These are phyloP conservation scores for Apiospora kogelbergensis DNA, from an alignment of 2,329 filamentous ascomycete genomes.

Conservation along the genomic window DNA sequence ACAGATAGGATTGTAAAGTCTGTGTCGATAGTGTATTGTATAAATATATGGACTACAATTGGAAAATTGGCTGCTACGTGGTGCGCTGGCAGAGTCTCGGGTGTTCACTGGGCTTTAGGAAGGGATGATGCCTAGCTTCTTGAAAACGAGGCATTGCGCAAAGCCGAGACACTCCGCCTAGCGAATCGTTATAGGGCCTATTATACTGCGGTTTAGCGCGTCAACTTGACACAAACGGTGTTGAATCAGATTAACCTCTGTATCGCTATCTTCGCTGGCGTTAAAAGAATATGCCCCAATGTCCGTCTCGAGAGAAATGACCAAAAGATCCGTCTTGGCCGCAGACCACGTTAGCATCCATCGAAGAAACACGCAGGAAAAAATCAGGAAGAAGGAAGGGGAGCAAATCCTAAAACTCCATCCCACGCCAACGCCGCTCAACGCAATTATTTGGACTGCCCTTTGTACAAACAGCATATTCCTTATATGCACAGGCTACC, in stretches of 20 bases:
- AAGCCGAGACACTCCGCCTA: neutral
- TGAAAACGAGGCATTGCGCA: neutral
- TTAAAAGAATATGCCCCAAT: neutral
- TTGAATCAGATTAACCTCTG: slow-evolving; percentile 5
- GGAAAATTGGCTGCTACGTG: slow-evolving; percentile 10
- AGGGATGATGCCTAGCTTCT: neutral
- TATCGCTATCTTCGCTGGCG: neutral
- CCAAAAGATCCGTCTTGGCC: slow-evolving; percentile 21
- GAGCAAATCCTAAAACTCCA: slow-evolving; percentile 30
- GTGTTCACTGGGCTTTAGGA: neutral
- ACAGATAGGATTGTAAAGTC: slow-evolving; percentile 41
- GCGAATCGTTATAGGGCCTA: neutral
- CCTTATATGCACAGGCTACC: slow-evolving; percentile 16
- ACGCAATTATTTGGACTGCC: slow-evolving; percentile 15
- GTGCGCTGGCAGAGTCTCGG: neutral
- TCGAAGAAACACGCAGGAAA: slow-evolving; percentile 20
- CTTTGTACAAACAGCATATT: slow-evolving; percentile 14
- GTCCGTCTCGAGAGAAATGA: neutral
- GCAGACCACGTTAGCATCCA: slow-evolving; percentile 32
- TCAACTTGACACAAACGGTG: slow-evolving; percentile 12
- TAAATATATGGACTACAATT: slow-evolving; percentile 14
- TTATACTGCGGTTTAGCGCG: slow-evolving; percentile 20
- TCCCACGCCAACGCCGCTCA: slow-evolving; percentile 16
- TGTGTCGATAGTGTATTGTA: neutral
- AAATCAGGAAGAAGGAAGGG: slow-evolving; percentile 26